Percentiles rank a stretch among this genome's conserved stretches.
phyloP scores from a whole-genome alignment of 257 asterid genomes.

The Salvia splendens region DNA sequence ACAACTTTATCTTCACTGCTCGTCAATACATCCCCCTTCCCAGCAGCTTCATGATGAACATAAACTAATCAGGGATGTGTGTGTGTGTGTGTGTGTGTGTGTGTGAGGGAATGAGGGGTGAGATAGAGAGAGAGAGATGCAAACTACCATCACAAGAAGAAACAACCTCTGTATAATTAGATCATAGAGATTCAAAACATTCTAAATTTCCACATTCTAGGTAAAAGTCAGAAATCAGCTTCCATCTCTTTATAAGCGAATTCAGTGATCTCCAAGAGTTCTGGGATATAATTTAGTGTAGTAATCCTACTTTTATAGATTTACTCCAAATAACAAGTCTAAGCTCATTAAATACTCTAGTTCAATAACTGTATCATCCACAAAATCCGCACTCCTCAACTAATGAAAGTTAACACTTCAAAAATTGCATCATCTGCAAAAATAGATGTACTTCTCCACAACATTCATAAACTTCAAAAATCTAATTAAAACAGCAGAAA shows the following conservation, averaged over 20 bases:
- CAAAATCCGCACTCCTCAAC: not conserved
- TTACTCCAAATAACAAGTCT: not conserved
- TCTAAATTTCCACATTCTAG: not conserved
- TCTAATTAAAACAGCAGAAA: not conserved
- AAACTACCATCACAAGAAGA: slow-evolving; percentile 11
- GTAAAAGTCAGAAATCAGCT: not conserved
- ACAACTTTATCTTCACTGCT: slow-evolving; percentile 47
- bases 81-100: too few relatives aligned
- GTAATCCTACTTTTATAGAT: not conserved
- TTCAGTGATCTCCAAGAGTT: slow-evolving; percentile 4
- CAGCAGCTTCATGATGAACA: slow-evolving; percentile 42
- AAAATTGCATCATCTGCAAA: slow-evolving; percentile 9
- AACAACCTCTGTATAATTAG: not conserved
- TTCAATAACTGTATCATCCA: not conserved
- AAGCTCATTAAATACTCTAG: not conserved
- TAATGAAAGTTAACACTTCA: not conserved
- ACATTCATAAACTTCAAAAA: slow-evolving; percentile 11
- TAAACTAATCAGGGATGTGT: not conserved
- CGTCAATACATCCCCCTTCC: slow-evolving; percentile 47
- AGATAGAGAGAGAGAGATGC: not conserved
- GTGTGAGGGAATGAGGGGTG: not conserved
- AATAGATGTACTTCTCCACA: not conserved
- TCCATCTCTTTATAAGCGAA: slow-evolving; percentile 7
- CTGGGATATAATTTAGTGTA: not conserved
- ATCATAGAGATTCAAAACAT: slow-evolving; percentile 8